phyloP scores from a whole-genome alignment of 805 yeast genomes.

The Cyberlindnera sargentensis region DNA sequence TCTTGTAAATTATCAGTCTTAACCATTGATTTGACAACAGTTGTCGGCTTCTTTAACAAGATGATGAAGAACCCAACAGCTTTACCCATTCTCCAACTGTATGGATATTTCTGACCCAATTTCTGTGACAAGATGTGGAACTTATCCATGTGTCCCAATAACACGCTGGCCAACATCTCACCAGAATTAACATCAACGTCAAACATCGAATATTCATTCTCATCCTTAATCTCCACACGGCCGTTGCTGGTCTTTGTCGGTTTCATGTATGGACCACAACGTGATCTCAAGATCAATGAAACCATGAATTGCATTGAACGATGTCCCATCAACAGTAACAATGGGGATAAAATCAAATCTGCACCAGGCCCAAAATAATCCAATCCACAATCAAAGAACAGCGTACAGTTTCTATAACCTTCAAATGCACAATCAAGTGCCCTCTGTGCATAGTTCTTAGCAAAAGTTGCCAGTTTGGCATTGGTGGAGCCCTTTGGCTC shows the following conservation, averaged over 20 bases:
- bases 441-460: slow-evolving; percentile 35
- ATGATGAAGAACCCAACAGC: slow-evolving; percentile 41
- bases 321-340: slow-evolving; percentile 45
- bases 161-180: slow-evolving; percentile 29
- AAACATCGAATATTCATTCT: slow-evolving; percentile 21
- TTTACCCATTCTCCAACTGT: slow-evolving; percentile 62
- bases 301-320: slow-evolving; percentile 52
- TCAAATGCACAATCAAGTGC: slow-evolving; percentile 36
- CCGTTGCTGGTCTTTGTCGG: slow-evolving; percentile 4
- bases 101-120: slow-evolving; percentile 51
- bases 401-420: slow-evolving; percentile 34
- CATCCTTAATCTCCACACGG: slow-evolving; percentile 16
- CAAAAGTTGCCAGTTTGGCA: slow-evolving; percentile 26
- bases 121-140: slow-evolving; percentile 36
- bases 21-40: slow-evolving; percentile 18
- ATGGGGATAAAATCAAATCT: slow-evolving; percentile 43
- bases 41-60: slow-evolving; percentile 27
- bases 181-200: slow-evolving; percentile 31
- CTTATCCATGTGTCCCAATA: slow-evolving; percentile 34
- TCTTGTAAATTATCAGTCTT: slow-evolving; percentile 15
- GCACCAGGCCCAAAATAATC: slow-evolving; percentile 32
- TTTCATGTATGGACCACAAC: slow-evolving; percentile 35
- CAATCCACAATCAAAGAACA: slow-evolving; percentile 32
- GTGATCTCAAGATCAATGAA: slow-evolving; percentile 43
- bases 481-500: slow-evolving; percentile 35